Base-by-base conservation (phyloP, 768 basidiomycete species). In the Panaeolus papilionaceus region DNA sequence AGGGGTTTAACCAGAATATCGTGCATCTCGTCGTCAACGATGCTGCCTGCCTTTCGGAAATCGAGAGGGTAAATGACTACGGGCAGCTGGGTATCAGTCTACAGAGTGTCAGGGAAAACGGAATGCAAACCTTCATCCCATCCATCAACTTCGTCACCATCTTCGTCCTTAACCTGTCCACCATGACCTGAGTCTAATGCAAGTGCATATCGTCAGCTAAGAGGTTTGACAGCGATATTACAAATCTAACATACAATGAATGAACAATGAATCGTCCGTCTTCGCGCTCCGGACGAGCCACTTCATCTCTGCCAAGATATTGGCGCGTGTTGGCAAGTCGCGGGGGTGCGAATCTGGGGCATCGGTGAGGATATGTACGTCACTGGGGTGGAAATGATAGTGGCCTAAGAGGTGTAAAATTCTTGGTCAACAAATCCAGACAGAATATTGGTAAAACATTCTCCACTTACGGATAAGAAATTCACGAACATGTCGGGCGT, bases 41-140 rank as follows among this genome's bases (percentile, higher is more conserved):
- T 96, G 65, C 92, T 84, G 0, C 95, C 93, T 0, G 81, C 81
- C 47, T 81, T 78, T 80, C 93, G 86, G 82, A 89, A 93, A 77
- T 99, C 97, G 20, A 96, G 75, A 0, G 97, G 98, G 75, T 89
- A 98, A 71, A 99, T 96, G 28, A 90, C 92, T 92, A 67, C 0
- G 38, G 9, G 28, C 42, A 65, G 33, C 14, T 28, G 51, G 64
- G 16, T 14, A 51, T 11, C 23, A 66, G 18, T 18, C 37, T 20
- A 67, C 39, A 42, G 18, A 33, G 11, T 26, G 33, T 12, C 11
- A 47, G 33, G 20, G 4, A 58, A 18, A 40, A 6, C 4, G 47
- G 37, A 51, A 26, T 10, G 54, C 75, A 44, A 66, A 89, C 90
- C 88, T 84, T 95, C 94, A 69, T 96, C 94, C 64, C 81, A 86